phyloP scores from a whole-genome alignment of 768 basidiomycete genomes.

The Lactarius akahatsu region DNA sequence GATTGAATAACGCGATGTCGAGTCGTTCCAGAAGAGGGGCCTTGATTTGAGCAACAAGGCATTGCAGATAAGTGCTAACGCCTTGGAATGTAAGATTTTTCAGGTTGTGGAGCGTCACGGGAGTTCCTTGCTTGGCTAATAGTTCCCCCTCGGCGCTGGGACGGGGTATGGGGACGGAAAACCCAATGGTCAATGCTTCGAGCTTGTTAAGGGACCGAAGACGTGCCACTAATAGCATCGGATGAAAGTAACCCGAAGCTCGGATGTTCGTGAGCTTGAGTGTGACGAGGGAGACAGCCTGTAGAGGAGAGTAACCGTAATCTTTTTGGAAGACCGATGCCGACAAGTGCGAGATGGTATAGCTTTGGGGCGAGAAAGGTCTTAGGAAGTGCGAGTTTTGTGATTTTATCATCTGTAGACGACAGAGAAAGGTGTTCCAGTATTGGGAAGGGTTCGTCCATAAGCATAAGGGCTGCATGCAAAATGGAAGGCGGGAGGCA shows the following conservation, averaged over 20 bases:
- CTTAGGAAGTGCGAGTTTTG: background rate
- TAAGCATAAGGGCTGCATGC: background rate
- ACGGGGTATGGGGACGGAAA: background rate
- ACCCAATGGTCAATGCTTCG: background rate
- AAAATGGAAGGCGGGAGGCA: background rate
- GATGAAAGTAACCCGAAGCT: background rate
- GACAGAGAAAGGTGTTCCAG: background rate
- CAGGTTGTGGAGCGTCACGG: background rate
- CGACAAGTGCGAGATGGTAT: background rate
- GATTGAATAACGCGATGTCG: background rate
- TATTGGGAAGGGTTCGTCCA: background rate
- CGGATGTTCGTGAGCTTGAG: background rate
- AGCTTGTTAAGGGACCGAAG: background rate
- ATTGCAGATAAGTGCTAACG: background rate
- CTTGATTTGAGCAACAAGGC: background rate
- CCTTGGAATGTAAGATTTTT: background rate
- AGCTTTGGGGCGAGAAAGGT: conserved; percentile 1
- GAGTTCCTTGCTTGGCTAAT: background rate
- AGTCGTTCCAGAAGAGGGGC: background rate
- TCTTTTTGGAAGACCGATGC: conserved; percentile 7
- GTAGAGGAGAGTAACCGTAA: background rate
- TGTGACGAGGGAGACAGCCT: conserved; percentile 1
- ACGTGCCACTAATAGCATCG: background rate
- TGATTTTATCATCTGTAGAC: background rate
- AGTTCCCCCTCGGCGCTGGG: background rate